Conservation (phyloP, 495 filamentous ascomycete species). For the Echria macrotheca region DNA sequence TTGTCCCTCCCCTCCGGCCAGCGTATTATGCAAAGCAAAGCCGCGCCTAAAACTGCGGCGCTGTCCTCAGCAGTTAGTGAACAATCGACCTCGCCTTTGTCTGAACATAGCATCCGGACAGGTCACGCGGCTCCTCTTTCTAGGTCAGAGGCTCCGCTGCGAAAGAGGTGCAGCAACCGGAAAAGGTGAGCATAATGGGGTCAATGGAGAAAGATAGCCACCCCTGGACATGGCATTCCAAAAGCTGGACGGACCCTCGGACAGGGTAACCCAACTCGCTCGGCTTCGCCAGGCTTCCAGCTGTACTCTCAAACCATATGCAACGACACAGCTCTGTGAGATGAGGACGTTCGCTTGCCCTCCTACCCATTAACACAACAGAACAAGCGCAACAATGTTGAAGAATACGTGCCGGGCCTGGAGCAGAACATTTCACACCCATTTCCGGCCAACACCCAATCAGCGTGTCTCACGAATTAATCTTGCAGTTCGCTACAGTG, state of each 20-base stretch:
- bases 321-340: too few species aligned
- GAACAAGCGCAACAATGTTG: too few species aligned
- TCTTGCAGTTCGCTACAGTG: constrained; percentile 3
- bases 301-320: too few species aligned
- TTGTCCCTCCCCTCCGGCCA: too few species aligned
- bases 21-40: too few species aligned
- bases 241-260: too few species aligned
- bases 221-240: background rate
- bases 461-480: background rate
- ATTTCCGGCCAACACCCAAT: background rate
- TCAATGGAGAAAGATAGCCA: background rate
- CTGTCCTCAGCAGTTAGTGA: too few species aligned
- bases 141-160: background rate
- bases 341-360: too few species aligned
- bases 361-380: too few species aligned
- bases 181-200: background rate
- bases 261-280: too few species aligned
- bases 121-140: constrained; percentile 6
- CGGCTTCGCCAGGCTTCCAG: too few species aligned
- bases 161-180: background rate
- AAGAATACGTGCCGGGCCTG: background rate
- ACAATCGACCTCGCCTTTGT: constrained; percentile 1
- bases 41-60: too few species aligned
- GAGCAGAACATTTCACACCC: constrained; percentile 8
- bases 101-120: background rate